Evolutionary conservation across 192 early-diverging fungal species (phyloP), one percentile per base, ranked within the genome.

Genomic region (Rhizoclosmatium sp.): DNA sequence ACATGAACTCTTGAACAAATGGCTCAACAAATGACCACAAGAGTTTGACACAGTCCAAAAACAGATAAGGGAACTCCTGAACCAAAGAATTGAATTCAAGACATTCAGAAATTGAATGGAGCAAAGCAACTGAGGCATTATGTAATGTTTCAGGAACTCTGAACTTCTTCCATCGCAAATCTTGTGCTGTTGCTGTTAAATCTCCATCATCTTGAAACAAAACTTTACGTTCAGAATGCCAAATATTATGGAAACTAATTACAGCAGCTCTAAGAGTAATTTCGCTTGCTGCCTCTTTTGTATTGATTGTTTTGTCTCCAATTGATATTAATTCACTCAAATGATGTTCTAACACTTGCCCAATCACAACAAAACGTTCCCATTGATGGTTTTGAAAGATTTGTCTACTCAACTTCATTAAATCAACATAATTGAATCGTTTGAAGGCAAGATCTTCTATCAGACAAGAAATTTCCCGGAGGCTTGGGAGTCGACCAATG

Each of bases 11-110:
- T n/a, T 76, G 65, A 23, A 86, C 39, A 23, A 79, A 75, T 21
- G 83, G 87, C 51, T 86, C 82, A 49, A 85, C 51, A 67, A 84
- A 84, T 61, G 58, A 51, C 81, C 79, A 88, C 9, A 88, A 41
- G 2, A 84, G 49, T 14, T 69, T 58, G 0, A 71, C 78, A 39
- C 72, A 47, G 59, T 86, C 87, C 16, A 84, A 66, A 59, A 86
- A 75, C 40, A 83, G 68, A 19, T 66, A 4, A 21, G 85, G 82
- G 31, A 39, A 65, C 40, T 44, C 10, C 10, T 72, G n/a, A 5
- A 65, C 39, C 10, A 86, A 51, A 2, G 41, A 40, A 9, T 65
- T 47, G 39, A 59, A 60, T 64, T 84, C 85, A 16, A 83, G 60
- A 56, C 85, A 80, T 9, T 83, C 81, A 4, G 82, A 78, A 4